These are phyloP conservation scores for Xerocomus spinulosus DNA, from an alignment of 768 basidiomycete genomes.

Conservation along the genomic window DNA sequence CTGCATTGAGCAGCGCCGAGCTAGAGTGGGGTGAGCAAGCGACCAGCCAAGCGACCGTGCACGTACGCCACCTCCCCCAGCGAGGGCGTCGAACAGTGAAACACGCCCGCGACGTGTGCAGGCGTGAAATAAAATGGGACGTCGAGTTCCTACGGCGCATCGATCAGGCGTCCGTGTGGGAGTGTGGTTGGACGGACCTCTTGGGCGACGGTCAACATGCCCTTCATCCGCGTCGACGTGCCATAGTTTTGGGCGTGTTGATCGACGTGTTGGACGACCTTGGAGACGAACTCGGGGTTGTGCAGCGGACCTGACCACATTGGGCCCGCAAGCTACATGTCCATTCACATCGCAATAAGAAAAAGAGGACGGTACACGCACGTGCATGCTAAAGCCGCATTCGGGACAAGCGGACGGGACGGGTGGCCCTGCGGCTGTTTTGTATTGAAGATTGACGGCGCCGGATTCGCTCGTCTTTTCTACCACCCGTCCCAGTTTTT, in stretches of 20 bases:
- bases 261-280: constrained; percentile 71
- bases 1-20: constrained; percentile 85
- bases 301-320: constrained; percentile 96
- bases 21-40: constrained; percentile 34
- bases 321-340: constrained; percentile 75
- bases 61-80: constrained; percentile 73
- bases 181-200: constrained; percentile 49
- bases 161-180: background rate
- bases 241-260: constrained; percentile 61
- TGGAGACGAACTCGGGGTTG: constrained; percentile 64
- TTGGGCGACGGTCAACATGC: constrained; percentile 89
- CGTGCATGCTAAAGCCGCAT: constrained; percentile 75
- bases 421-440: constrained; percentile 65
- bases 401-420: constrained; percentile 70
- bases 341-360: background rate
- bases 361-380: constrained; percentile 28
- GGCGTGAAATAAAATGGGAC: constrained; percentile 88
- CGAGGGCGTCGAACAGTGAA: constrained; percentile 77
- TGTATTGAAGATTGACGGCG: constrained; percentile 60
- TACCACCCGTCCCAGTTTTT: constrained; percentile 74
- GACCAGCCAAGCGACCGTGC: background rate
- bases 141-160: constrained; percentile 62
- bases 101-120: constrained; percentile 67
- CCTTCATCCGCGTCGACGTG: constrained; percentile 82
- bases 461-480: constrained; percentile 61